phyloP scores from a whole-genome alignment of 176 grass and related monocot species.

The Saccharum officinarum region DNA sequence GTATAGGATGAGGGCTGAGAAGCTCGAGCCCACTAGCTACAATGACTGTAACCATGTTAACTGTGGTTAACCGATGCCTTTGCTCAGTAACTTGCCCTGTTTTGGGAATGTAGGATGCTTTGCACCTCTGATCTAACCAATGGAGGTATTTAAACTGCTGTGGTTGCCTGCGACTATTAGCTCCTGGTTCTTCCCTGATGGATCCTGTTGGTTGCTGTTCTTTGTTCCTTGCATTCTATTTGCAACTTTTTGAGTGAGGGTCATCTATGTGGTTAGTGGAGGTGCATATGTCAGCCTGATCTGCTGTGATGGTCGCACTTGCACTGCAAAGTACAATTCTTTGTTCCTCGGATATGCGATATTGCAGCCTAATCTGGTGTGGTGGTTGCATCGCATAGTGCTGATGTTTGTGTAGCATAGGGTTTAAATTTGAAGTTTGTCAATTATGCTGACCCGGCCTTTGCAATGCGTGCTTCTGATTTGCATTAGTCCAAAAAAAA shows the following conservation, averaged over 20 bases:
- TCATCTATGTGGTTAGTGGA: not conserved
- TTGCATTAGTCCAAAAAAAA: too few species aligned
- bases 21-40: slow-evolving; percentile 22
- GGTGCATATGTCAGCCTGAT: not conserved
- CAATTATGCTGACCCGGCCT: not conserved
- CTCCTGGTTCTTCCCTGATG: not conserved
- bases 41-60: slow-evolving; percentile 32
- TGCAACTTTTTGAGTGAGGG: not conserved
- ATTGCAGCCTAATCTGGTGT: not conserved
- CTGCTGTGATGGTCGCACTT: not conserved
- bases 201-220: not conserved
- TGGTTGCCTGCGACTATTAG: not conserved
- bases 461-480: not conserved
- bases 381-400: not conserved
- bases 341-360: too few species aligned
- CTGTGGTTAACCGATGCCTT: not conserved
- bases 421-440: not conserved
- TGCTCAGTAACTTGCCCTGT: not conserved
- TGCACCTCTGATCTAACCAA: not conserved
- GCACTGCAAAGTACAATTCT: not conserved
- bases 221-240: not conserved
- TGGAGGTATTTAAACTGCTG: not conserved
- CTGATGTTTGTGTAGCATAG: not conserved
- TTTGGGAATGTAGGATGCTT: not conserved
- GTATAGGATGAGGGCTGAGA: slow-evolving; percentile 26